Base-by-base conservation (phyloP, 768 basidiomycete species). In the Asterophora lycoperdoides region DNA sequence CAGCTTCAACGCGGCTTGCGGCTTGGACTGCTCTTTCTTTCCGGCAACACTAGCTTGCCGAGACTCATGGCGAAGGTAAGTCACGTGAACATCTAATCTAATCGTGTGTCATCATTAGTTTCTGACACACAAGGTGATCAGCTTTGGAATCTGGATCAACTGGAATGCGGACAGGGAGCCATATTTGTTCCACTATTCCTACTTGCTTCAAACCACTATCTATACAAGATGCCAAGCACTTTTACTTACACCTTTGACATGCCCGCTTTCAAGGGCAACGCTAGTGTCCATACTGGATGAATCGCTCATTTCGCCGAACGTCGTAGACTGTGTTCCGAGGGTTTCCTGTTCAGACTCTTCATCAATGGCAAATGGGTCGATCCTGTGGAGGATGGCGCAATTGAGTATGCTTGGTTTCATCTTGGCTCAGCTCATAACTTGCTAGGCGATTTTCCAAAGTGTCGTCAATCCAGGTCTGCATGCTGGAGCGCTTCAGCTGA, bases 301-400 rank as follows among this genome's bases (percentile, higher is more conserved):
- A 55, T 40, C n/a, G 10, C 17, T 5, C 9, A 4, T 32, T 13
- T 32, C 13, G 9, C 9, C 30, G 3, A 32, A 10, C 30, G 20
- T 23, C 2, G 18, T 34, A 4, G 26, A 14, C 8, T 8, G 37
- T 6, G 18, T 2, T 38, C 3, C 32, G 11, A 43, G 36, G 7
- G 26, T 10, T 9, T 17, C 3, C 33, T 13, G 8, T 39, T 18
- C 18, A 60, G 60, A 20, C 60, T 86, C 54, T 88, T 79, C 71
- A 83, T 89, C 60, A 69, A 77, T 60, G 78, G 78, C 53, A 57
- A 84, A 64, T 88, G 74, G 60, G 62, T 73, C 17, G 76, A 78
- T 19, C 77, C 78, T 15, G 66, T 70, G 14, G 68, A 74, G 4
- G 59, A 65, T 2, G 74, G 67, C 29, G 75, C 73, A 11, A 80